Conservation (phyloP, 2,329 filamentous ascomycete genomes). For the Sporothrix brasiliensis region DNA sequence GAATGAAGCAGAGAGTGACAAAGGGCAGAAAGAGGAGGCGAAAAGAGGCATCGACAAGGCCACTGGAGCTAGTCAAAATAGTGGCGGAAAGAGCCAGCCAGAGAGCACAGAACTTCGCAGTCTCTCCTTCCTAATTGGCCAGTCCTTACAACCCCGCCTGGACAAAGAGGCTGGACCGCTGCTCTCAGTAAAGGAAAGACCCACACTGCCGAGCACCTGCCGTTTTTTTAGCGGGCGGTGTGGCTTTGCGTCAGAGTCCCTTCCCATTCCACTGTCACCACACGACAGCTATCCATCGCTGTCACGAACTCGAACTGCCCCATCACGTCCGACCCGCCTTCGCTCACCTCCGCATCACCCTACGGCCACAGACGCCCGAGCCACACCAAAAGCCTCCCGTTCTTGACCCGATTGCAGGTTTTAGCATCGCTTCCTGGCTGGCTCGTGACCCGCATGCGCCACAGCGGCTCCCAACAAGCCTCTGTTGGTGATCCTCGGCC, state of each 20-base stretch:
- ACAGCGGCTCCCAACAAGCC: conserved; percentile 19
- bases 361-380: background rate
- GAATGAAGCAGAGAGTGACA: background rate
- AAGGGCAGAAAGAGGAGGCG: background rate
- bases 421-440: conserved; percentile 17
- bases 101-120: background rate
- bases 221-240: conserved; percentile 21
- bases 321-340: background rate
- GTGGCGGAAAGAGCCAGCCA: background rate
- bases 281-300: background rate
- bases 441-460: conserved; percentile 23
- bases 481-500: background rate
- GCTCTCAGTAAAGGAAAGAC: conserved; percentile 19
- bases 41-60: background rate
- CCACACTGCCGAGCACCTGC: conserved; percentile 23
- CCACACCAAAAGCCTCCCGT: background rate
- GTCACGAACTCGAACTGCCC: background rate
- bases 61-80: background rate
- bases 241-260: conserved; percentile 23
- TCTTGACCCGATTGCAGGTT: conserved; percentile 7
- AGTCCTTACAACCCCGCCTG: conserved; percentile 8
- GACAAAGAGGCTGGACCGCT: conserved; percentile 16
- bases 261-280: conserved; percentile 5
- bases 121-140: conserved; percentile 15
- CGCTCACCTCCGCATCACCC: background rate